Evolutionary conservation across 176 grass and related monocot species (phyloP).

Genomic region (Musa itinerans): DNA sequence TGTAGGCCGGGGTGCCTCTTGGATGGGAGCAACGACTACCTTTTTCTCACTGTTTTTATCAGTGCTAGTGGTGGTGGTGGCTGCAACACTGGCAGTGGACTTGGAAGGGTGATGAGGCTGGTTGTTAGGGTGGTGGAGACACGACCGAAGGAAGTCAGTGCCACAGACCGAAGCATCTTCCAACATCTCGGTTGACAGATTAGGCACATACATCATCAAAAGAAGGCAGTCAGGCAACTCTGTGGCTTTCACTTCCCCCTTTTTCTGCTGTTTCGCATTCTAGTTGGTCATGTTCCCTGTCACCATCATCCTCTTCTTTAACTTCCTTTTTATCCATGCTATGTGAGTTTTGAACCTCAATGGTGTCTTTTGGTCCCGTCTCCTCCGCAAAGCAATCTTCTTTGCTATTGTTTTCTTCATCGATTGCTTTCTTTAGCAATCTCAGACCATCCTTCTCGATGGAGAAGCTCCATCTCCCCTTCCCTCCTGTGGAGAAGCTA

Average conservation of each 20-base stretch:
- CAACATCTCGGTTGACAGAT: slow-evolving; percentile 94
- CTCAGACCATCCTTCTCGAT: slow-evolving; percentile 60
- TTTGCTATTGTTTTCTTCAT: slow-evolving; percentile 19
- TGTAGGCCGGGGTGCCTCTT: slow-evolving; percentile 4
- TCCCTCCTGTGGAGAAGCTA: slow-evolving; percentile 70
- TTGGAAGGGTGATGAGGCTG: not conserved
- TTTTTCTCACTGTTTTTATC: slow-evolving; percentile 6
- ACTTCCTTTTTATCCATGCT: not conserved
- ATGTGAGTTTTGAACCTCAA: not conserved
- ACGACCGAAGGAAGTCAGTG: slow-evolving; percentile 77
- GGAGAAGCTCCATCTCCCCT: slow-evolving; percentile 71
- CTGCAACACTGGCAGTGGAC: not conserved
- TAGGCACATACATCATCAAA: slow-evolving; percentile 95
- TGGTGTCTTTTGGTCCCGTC: not conserved
- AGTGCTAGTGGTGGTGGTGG: slow-evolving; percentile 24
- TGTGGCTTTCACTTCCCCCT: slow-evolving; percentile 34
- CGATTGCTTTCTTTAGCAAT: slow-evolving; percentile 29
- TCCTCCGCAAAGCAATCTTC: slow-evolving; percentile 10
- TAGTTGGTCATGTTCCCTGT: not conserved
- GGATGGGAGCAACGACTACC: not conserved
- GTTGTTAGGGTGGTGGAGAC: slow-evolving; percentile 28
- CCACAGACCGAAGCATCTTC: slow-evolving; percentile 91
- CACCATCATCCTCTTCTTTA: not conserved
- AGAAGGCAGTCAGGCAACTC: slow-evolving; percentile 86
- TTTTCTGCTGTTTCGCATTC: slow-evolving; percentile 24